Conservation (phyloP, 1,284 basidiomycete genomes). For the Cutaneotrichosporon mucoides region DNA sequence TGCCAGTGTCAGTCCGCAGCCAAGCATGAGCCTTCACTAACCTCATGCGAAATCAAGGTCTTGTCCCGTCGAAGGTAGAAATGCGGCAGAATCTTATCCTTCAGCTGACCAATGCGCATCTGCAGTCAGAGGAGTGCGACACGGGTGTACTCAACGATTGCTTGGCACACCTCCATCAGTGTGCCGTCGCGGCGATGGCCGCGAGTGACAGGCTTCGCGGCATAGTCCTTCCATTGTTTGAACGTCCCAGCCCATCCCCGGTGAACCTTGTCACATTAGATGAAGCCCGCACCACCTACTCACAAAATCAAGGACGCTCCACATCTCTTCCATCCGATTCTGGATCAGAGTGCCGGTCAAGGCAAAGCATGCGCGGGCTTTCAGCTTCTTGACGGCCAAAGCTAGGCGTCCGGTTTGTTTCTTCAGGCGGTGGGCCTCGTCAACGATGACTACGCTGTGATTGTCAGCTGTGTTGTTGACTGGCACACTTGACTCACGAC, state of each 20-base stretch:
- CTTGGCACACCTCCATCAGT: slow-evolving; percentile 38
- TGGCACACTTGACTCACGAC: too few relatives aligned
- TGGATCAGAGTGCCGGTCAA: slow-evolving; percentile 48
- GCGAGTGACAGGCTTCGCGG: slow-evolving; percentile 45
- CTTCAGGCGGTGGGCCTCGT: slow-evolving; percentile 48
- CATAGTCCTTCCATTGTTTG: slow-evolving; percentile 43
- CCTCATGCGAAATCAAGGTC: slow-evolving; percentile 48
- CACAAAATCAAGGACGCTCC: slow-evolving; percentile 51
- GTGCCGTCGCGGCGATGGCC: slow-evolving; percentile 49
- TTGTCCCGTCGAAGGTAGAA: slow-evolving; percentile 53
- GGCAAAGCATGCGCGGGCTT: slow-evolving; percentile 31
- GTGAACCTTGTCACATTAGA: slow-evolving; percentile 25
- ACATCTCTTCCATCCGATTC: slow-evolving; percentile 53
- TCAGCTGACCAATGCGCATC: slow-evolving; percentile 26
- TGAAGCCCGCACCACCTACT: slow-evolving; percentile 5
- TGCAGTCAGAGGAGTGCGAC: background rate
- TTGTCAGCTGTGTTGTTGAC: too few relatives aligned
- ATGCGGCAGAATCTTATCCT: slow-evolving; percentile 47
- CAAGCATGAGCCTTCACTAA: too few relatives aligned
- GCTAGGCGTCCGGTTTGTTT: slow-evolving; percentile 37
- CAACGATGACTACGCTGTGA: slow-evolving; percentile 37
- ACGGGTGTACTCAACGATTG: slow-evolving; percentile 33
- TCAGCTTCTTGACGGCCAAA: slow-evolving; percentile 48
- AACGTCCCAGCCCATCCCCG: slow-evolving; percentile 45
- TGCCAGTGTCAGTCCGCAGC: slow-evolving; percentile 24